phyloP scores from a whole-genome alignment of 2,329 filamentous ascomycete species.

The Claviceps spartinae region DNA sequence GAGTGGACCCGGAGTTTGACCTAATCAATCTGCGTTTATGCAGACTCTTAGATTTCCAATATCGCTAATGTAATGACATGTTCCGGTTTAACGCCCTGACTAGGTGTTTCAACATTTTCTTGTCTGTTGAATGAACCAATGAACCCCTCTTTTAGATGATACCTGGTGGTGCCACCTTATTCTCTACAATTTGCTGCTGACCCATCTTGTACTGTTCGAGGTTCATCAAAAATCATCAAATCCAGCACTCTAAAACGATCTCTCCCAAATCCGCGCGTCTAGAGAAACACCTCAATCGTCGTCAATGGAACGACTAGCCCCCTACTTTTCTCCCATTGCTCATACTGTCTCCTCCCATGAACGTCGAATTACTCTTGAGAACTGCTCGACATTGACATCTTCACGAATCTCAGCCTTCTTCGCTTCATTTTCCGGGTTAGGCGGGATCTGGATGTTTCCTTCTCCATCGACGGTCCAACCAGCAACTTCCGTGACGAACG shows the following conservation, averaged over 20 bases:
- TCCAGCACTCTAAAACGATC: not conserved
- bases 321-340: not conserved
- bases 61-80: slow-evolving; percentile 22
- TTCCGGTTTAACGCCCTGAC: slow-evolving; percentile 21
- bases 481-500: slow-evolving; percentile 74
- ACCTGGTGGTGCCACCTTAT: not conserved
- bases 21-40: slow-evolving; percentile 13
- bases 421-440: slow-evolving; percentile 95
- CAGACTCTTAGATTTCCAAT: slow-evolving; percentile 17
- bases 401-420: slow-evolving; percentile 91
- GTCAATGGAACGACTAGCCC: not conserved
- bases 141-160: slow-evolving; percentile 12
- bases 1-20: not conserved
- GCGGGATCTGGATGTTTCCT: slow-evolving; percentile 58
- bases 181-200: not conserved
- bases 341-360: slow-evolving; percentile 60
- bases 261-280: not conserved
- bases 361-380: slow-evolving; percentile 64
- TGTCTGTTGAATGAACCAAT: slow-evolving; percentile 18
- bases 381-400: slow-evolving; percentile 85
- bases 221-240: not conserved
- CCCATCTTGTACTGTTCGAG: not conserved
- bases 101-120: slow-evolving; percentile 14
- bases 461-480: slow-evolving; percentile 68
- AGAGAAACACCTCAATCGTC: not conserved